Base-by-base conservation (phyloP, 768 basidiomycete genomes). In the Clathrus columnatus region DNA sequence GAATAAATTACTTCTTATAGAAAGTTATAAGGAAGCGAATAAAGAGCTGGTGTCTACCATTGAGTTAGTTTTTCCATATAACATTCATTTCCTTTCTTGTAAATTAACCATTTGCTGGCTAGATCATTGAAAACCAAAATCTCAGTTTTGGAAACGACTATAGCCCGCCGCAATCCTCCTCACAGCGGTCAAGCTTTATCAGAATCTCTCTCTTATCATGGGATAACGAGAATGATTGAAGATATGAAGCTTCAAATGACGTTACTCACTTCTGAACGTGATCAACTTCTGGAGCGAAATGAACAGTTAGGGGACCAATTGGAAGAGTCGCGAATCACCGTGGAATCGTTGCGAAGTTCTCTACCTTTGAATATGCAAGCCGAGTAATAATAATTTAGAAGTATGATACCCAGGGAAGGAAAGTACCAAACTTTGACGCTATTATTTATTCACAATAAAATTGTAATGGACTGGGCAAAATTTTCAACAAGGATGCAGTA, bases 291-390 rank as follows among this genome's bases (percentile, higher is more conserved):
- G 29, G 79, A 81, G 20, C 78, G 85, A 59, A 91, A 89, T 57
- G 65, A 66, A 2, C 74, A 75, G 21, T 60, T 82, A 56, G 64
- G 69, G 42, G 79, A 82, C 21, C 79, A 81, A 59, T 67, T 79
- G 41, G 80, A 88, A 58, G 85, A 87, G 61, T 66, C 89, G 68
- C 75, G 75, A 56, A 83, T 80, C 21, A 87, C 85, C 75, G 73
- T 89, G 10, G 85, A 89, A 61, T 62, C 54, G 29, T 44, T 55
- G 27, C 54, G 43, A 26, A 47, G 44, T 36, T 11, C 11, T 11
- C 7, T 36, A 8, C n/a, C n/a, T n/a, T n/a, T n/a, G 36, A n/a
- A 11, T 36, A 14, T 36, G 7, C 36, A 36, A n/a, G 2, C 36
- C 36, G 36, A 36, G 36, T 14, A 36, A 3, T 36, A 36, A 36